Base-by-base conservation (phyloP, 371 early-diverging fungal species). In the Vittaforma corneae region DNA sequence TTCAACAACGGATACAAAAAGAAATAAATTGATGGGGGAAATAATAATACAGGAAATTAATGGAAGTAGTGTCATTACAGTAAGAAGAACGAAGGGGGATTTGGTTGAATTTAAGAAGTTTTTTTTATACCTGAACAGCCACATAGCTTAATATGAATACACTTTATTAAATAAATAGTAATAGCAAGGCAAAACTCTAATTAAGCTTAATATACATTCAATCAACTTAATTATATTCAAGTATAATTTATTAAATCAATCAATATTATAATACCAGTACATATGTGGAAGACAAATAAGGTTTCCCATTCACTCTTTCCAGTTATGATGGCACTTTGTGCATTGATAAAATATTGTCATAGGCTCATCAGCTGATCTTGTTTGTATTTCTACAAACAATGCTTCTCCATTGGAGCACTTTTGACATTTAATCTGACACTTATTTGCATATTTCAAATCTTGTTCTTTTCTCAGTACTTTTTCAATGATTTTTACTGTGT, bases 371-470 rank as follows among this genome's bases (percentile, higher is more conserved):
- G 97, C 97, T 72, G 88, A 87, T 44, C 97, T 83, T 62, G 93
- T 97, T 82, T 92, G 91, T 85, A 89, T 86, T 81, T 96, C 95
- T 81, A 85, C 91, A 79, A 92, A 97, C 5, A 86, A 85, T 65
- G 87, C 86, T 71, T 85, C 88, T 52, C 91, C 83, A 45, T 83
- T 72, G 53, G 84, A 84, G 82, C 98, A 97, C 75, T 88, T 88
- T 37, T 90, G 53, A 60, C 72, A 77, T 9, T 44, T 55, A 9
- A 34, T 55, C 6, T 9, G 6, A 44, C 55, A 55, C 55, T 55
- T 55, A 9, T 55, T n/a, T 6, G 9, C 55, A 44, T 55, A 26
- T 44, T 55, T 55, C 37, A 26, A 38, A 29, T 18, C 9, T 37
- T 55, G 40, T 28, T 55, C 55, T 6, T 6, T 9, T 11, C 28